phyloP scores from a whole-genome alignment of 2,329 filamentous ascomycete genomes.

The Colletotrichum spinosum region DNA sequence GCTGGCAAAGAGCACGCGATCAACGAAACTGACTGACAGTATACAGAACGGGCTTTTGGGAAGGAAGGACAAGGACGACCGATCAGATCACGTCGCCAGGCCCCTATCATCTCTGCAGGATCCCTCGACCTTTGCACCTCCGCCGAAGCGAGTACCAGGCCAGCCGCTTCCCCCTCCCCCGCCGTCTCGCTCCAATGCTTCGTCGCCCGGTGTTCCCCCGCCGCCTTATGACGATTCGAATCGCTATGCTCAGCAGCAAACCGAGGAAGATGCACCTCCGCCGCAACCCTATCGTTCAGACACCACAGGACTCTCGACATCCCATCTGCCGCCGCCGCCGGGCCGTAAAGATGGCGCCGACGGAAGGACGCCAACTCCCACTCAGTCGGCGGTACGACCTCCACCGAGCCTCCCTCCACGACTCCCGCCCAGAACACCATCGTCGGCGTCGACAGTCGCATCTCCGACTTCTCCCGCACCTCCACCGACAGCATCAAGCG shows the following conservation, averaged over 20 bases:
- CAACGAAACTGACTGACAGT: neutral
- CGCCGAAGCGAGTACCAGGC: slow-evolving; percentile 71
- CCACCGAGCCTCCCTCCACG: slow-evolving; percentile 78
- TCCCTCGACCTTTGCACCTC: slow-evolving; percentile 81
- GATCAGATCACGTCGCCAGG: slow-evolving; percentile 55
- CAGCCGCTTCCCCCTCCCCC: slow-evolving; percentile 34
- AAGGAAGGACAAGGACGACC: slow-evolving; percentile 50
- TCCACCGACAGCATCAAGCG: slow-evolving; percentile 50
- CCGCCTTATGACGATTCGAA: slow-evolving; percentile 37
- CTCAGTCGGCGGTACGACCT: slow-evolving; percentile 42
- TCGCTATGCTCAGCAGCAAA: slow-evolving; percentile 36
- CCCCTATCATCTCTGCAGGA: slow-evolving; percentile 81
- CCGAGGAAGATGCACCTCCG: slow-evolving; percentile 56
- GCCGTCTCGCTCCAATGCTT: slow-evolving; percentile 48
- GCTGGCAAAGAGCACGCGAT: slow-evolving; percentile 10
- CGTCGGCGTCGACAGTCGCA: slow-evolving; percentile 40
- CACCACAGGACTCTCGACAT: slow-evolving; percentile 77
- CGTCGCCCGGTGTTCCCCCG: slow-evolving; percentile 46
- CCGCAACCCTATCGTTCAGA: slow-evolving; percentile 76
- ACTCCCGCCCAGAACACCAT: slow-evolving; percentile 63
- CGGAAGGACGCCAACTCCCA: slow-evolving; percentile 44
- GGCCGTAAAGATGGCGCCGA: slow-evolving; percentile 59
- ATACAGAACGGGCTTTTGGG: slow-evolving; percentile 61
- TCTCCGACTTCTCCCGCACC: slow-evolving; percentile 51
- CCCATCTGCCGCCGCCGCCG: slow-evolving; percentile 78